Conservation (phyloP, 108 stramenopile genomes). For the Bacterosira constricta region DNA sequence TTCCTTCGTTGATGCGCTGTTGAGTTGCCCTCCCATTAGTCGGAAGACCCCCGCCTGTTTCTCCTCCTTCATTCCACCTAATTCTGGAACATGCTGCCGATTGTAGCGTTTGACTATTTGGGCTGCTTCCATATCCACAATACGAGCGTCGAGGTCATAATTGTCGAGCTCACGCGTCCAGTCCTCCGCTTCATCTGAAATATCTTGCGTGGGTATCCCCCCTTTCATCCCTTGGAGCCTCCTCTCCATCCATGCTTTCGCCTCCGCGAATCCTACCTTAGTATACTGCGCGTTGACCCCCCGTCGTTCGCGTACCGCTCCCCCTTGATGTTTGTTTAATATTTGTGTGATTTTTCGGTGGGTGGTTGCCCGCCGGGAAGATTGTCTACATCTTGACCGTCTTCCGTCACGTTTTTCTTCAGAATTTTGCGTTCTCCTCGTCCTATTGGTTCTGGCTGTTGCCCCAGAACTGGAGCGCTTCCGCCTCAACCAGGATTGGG, state of each 20-base stretch:
- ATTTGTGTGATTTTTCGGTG: too few species aligned
- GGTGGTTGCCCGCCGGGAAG: too few species aligned
- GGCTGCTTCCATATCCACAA: background rate
- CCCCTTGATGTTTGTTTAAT: too few species aligned
- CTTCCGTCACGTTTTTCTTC: too few species aligned
- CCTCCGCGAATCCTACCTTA: background rate
- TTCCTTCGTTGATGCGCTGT: background rate
- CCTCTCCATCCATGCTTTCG: constrained; percentile 1
- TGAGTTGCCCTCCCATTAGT: background rate
- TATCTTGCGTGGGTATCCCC: background rate
- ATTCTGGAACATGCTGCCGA: background rate
- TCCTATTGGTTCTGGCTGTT: too few species aligned
- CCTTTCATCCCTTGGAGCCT: background rate
- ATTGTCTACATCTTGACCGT: too few species aligned
- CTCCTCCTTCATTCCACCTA: background rate
- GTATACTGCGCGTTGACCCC: too few species aligned
- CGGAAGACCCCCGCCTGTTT: background rate
- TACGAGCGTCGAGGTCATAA: background rate
- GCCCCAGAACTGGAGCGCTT: too few species aligned
- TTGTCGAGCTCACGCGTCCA: background rate
- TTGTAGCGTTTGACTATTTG: too few species aligned
- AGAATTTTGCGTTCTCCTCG: too few species aligned
- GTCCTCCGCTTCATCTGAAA: background rate
- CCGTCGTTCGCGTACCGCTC: too few species aligned
- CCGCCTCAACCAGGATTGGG: too few species aligned